A percentile compares a stretch with the other conserved stretches of the same genome.
These are phyloP conservation scores for Apiotrichum montevideense DNA, from an alignment of 1,284 basidiomycete genomes.

Conservation along the genomic window DNA sequence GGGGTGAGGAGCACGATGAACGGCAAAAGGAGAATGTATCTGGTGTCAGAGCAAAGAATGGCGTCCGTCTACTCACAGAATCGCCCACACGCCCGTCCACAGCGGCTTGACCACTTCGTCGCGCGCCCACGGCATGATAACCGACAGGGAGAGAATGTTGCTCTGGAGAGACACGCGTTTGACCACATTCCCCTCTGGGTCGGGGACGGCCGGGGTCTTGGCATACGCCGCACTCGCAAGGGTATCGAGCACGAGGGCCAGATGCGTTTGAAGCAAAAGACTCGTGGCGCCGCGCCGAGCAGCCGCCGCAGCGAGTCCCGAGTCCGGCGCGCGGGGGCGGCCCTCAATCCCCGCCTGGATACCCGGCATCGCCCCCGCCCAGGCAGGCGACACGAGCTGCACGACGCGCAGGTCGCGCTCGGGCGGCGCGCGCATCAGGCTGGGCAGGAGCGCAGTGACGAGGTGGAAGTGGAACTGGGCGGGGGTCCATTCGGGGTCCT, in stretches of 20 bases:
- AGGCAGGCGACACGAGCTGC: conserved; percentile 74
- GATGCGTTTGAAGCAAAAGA: conserved; percentile 35
- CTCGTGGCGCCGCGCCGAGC: conserved; percentile 31
- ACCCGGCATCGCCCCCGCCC: conserved; percentile 61
- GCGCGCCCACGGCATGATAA: conserved; percentile 44
- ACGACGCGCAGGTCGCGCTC: conserved; percentile 79
- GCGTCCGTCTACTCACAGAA: conserved; percentile 48
- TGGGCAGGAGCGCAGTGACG: conserved; percentile 67
- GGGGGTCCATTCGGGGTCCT: conserved; percentile 30
- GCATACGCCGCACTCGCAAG: conserved; percentile 29
- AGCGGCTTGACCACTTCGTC: conserved; percentile 36
- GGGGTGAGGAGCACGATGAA: conserved; percentile 40
- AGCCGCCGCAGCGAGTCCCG: conserved; percentile 4
- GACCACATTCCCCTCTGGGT: conserved; percentile 19
- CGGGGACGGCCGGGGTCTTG: conserved; percentile 43
- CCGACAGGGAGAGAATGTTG: conserved; percentile 40
- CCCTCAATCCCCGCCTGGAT: conserved; percentile 29
- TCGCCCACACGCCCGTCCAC: conserved; percentile 17
- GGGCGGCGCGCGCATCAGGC: conserved; percentile 65
- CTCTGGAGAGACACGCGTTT: conserved; percentile 34
- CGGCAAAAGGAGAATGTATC: conserved; percentile 38
- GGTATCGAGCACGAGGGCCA: conserved; percentile 41
- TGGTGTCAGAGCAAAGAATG: conserved; percentile 57
- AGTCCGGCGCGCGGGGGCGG: neutral
- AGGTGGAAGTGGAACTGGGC: conserved; percentile 57